Base-by-base conservation (phyloP, 2,329 filamentous ascomycete genomes). In the Dactylellina leptospora region DNA sequence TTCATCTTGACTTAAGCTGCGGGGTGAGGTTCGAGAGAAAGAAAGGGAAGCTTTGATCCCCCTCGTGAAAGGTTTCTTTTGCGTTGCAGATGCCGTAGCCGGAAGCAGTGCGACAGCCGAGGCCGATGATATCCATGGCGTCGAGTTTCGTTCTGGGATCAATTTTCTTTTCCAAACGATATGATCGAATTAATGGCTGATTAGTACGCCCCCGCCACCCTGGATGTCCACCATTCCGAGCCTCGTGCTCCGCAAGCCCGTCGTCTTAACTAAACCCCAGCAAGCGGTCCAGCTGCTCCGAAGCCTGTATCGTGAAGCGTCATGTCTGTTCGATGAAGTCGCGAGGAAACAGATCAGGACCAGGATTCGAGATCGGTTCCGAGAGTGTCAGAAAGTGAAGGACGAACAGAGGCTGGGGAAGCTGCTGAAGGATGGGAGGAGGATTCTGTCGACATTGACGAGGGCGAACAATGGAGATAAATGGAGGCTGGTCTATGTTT, bases 311-410 rank as follows among this genome's bases (percentile, higher is more conserved):
- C 75, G 76, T 25, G 75, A 77, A 44, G 61, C 74, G 22, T 72
- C 73, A 33, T 74, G 75, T 60, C 74, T 76, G 25, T 75, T 76
- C 59, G 76, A 77, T 60, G 74, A 76, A 42, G 59, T 75, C 27
- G 75, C 74, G 30, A 75, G 76, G 9, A 59, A 25, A 25, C 71
- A 74, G 25, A 71, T 76, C 38, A 55, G 60, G 25, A 59, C 48
- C 5, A 58, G 74, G 50, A 76, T 77, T 54, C 56, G 51, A 33
- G 51, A 71, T 18, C 58, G 75, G 16, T 77, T 77, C 51, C 36
- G 55, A 11, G 56, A 73, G 28, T 68, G 70, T 16, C 11, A 54
- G 30, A 30, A 56, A 23, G 55, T 62, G 9, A 30, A 45, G 9
- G 44, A 60, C 23, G 47, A 61, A 16, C 42, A 56, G 44, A 47